phyloP scores from a whole-genome alignment of 257 asterid genomes.

The Mentha longifolia region DNA sequence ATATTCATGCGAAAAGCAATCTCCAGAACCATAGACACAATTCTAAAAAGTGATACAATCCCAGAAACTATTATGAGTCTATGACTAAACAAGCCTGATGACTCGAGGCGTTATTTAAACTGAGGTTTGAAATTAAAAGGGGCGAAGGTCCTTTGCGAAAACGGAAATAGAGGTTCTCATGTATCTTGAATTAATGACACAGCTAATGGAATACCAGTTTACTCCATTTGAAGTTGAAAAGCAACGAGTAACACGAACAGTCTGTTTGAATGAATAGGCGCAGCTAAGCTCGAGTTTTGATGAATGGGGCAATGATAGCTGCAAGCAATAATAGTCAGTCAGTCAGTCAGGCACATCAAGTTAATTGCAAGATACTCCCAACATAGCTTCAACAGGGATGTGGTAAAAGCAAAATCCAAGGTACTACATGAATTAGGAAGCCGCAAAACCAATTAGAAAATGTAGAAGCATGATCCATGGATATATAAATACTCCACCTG shows the following conservation, averaged over 20 bases:
- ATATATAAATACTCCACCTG: background rate
- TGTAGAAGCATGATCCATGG: background rate
- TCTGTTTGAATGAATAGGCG: conserved; percentile 15
- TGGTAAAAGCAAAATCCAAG: background rate
- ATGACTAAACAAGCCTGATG: conserved; percentile 30
- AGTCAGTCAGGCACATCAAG: background rate
- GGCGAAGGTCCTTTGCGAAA: conserved; percentile 2
- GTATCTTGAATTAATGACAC: conserved; percentile 22
- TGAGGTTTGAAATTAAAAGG: conserved; percentile 8
- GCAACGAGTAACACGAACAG: conserved; percentile 7
- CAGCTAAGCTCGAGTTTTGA: conserved; percentile 21
- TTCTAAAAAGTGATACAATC: background rate
- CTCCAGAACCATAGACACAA: background rate
- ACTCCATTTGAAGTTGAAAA: conserved; percentile 16
- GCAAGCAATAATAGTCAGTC: conserved; percentile 29
- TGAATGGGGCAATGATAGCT: conserved; percentile 25
- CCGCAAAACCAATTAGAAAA: conserved; percentile 8
- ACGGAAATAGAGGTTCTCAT: conserved; percentile 27
- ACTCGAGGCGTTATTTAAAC: conserved; percentile 39
- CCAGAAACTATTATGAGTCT: background rate
- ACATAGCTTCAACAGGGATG: background rate
- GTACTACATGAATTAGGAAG: background rate
- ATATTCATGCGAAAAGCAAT: background rate
- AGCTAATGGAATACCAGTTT: conserved; percentile 22
- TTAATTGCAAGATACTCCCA: conserved; percentile 19